Evolutionary conservation across 306 rosid species (phyloP), one percentile per base, ranked within the genome.

Genomic region (Amphicarpaea edgeworthii): DNA sequence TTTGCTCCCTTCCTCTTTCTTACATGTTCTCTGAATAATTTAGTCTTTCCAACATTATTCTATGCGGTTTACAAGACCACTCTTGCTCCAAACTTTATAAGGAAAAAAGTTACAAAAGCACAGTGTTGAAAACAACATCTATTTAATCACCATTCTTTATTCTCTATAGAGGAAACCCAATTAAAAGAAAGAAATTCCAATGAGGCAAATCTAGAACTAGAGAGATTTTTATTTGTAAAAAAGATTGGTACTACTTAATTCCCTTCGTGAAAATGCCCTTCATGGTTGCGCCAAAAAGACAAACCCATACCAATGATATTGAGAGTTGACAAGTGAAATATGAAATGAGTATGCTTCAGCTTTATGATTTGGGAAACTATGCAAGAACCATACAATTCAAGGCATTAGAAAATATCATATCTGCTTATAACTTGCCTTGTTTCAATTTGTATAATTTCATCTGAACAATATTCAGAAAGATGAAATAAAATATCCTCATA

Each of bases 371-470:
- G 19, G 34, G 32, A 28, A 63, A 50, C 61, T 20, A 68, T 24
- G 54, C 12, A 70, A 82, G 51, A 70, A 74, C 45, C 68, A 50
- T 62, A 50, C 28, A 82, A 63, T 9, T 66, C 28, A 72, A 58
- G 78, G 7, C 63, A 72, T 43, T 40, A 28, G 77, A 67, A 57
- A 66, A 72, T 17, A 71, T 34, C 17, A 64, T 59, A 65, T 72
- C 72, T 26, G 15, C 32, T 68, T 53, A 73, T 70, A 70, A 43
- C 75, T 42, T 76, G 68, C 57, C 34, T 34, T 32, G 76, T 62
- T 81, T 84, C 72, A 61, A 68, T 84, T 74, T 77, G 83, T 89
- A 75, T 85, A 75, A 68, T 79, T 79, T 80, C 73, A 37, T 62
- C 57, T 81, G 77, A 80, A 82, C 81, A 86, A 72, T 50, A 72